Base-by-base conservation (phyloP, 2,329 filamentous ascomycete species). In the Parastagonospora avenae region DNA sequence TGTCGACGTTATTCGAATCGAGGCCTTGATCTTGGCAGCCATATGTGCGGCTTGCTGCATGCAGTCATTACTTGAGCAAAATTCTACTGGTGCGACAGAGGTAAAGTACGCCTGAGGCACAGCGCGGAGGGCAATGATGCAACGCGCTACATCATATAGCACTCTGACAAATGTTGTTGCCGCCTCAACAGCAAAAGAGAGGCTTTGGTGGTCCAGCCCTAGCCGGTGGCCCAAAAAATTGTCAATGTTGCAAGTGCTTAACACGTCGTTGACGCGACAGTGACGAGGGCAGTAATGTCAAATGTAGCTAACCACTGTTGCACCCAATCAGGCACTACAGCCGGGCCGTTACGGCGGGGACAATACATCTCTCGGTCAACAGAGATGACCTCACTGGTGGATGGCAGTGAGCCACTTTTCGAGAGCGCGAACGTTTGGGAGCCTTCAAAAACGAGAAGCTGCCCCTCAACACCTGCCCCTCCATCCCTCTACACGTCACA, bases 371-470 rank as follows among this genome's bases (percentile, higher is more conserved):
- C 47, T 46, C 59, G 52, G 48, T 53, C 43, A 43, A 56, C 41
- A 48, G 30, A 52, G 49, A 70, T 73, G 68, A 73, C 66, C 63
- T 73, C 68, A 71, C 62, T 68, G 58, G 56, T 61, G 64, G 62
- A 59, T 58, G 48, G 46, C 64, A 49, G 52, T 60, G 63, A 54
- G 52, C 64, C 63, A 60, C 59, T 56, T 54, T 54, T 63, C 61
- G 59, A 56, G 59, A 59, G 50, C 58, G 28, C 40, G 35, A 38
- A 50, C 47, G 24, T 44, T 46, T 42, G 43, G 46, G 30, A 48
- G 52, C 43, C 51, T 63, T 69, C 57, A 69, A 67, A 67, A 66
- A 65, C 47, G 59, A 45, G 41, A 45, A 38, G 41, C 41, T 63
- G 57, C 63, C 68, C 66, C 66, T 68, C 62, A 52, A 51, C 41